Evolutionary conservation across 2,329 filamentous ascomycete genomes (phyloP), one percentile per base, ranked within the genome.

Genomic region (Arthroderma sp.): DNA sequence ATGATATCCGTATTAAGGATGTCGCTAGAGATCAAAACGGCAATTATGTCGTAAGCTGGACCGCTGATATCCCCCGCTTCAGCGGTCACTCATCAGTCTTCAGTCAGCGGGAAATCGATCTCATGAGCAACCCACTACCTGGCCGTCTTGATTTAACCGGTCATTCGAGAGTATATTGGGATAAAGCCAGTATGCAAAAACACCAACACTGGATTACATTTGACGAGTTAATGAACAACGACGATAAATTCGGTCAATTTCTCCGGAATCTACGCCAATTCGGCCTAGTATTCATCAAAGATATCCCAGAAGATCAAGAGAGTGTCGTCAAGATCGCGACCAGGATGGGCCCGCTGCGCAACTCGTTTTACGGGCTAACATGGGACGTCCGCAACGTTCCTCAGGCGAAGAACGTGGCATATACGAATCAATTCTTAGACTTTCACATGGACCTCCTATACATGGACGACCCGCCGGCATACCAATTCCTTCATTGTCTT

Each of bases 391-490:
- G 79, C 44, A 86, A 81, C 3, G 82, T 93, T 43, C 81, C 83
- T 1, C 63, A 85, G 45, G 86, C 88, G 27, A 87, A 89, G 58
- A 96, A 96, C 59, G 84, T 95, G 3, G 89, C 91, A 6, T 87
- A 96, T 66, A 95, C 89, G 1, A 81, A 75, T 56, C 74, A 81
- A 40, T 81, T 80, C 56, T 77, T 96, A 1, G 85, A 84, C 10
- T 79, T 95, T 40, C 91, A 98, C 66, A 91, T 94, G 77, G 91
- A 96, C 60, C 73, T 96, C 36, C 72, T 95, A 45, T 96, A 96
- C 66, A 82, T 91, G 64, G 68, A 74, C 9, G 76, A 85, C 42
- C 79, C 85, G 2, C 89, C 89, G 0, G 78, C 81, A 30, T 77
- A 91, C 42, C 89, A 98, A 63, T 69, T 96, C 27, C 76, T 96